A percentile compares a stretch with the other conserved stretches of the same genome.
Conservation (phyloP, 257 asterid genomes). For the Coffea eugenioides region DNA sequence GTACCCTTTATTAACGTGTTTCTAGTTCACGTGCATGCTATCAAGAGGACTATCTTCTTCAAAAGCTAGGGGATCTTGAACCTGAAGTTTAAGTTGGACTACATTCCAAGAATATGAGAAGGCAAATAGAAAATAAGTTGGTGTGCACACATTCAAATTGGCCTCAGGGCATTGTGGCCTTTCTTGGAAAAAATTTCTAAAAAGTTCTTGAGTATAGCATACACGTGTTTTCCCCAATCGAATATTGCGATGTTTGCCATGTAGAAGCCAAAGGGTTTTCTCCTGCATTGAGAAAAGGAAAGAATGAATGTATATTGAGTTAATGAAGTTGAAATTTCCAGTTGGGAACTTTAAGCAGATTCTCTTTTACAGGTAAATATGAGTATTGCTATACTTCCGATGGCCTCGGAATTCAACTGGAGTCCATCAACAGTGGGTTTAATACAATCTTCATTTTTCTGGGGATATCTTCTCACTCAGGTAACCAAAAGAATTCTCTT, state of each 20-base stretch:
- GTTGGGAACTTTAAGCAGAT: conserved; percentile 27
- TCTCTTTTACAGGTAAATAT: conserved; percentile 68
- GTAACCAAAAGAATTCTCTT: conserved; percentile 27
- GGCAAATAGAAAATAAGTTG: background rate
- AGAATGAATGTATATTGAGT: background rate
- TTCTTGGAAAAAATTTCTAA: too few species aligned
- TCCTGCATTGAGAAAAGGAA: background rate
- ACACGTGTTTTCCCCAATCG: background rate
- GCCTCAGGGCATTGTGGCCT: too few species aligned
- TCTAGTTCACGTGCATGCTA: background rate
- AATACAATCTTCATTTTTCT: conserved; percentile 84
- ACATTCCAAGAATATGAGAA: too few species aligned
- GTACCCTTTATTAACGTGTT: background rate
- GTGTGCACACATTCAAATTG: too few species aligned
- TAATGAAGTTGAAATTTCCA: conserved; percentile 1
- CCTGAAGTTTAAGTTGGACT: background rate
- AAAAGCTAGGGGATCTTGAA: background rate
- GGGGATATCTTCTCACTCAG: conserved; percentile 98
- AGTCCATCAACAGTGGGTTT: conserved; percentile 83
- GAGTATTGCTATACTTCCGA: conserved; percentile 96
- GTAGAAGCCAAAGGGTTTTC: background rate
- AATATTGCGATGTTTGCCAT: background rate
- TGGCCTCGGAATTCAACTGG: conserved; percentile 82
- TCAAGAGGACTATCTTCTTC: background rate
- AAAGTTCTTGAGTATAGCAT: background rate